Conservation (phyloP, 2,329 filamentous ascomycete species). For the Penicillium oxalicum region DNA sequence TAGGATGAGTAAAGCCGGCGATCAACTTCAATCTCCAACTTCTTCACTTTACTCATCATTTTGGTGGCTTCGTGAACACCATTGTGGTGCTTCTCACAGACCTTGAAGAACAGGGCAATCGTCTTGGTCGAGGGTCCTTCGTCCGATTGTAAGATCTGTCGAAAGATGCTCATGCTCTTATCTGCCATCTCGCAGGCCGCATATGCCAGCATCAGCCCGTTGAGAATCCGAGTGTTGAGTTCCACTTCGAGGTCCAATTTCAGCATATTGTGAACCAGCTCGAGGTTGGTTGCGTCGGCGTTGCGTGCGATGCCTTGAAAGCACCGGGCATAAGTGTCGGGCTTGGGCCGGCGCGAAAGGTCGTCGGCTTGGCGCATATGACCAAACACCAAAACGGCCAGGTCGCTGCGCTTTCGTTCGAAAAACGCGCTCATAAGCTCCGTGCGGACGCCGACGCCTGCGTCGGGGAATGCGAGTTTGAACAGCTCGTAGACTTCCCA, state of each 20-base stretch:
- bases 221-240: constrained; percentile 68
- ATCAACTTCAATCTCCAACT: constrained; percentile 74
- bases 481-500: constrained; percentile 59
- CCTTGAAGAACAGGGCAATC: constrained; percentile 72
- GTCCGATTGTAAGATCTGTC: constrained; percentile 70
- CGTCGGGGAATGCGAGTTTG: constrained; percentile 55
- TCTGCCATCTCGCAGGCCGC: constrained; percentile 60
- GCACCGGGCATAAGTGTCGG: constrained; percentile 69
- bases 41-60: constrained; percentile 52
- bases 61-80: constrained; percentile 44
- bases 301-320: constrained; percentile 67
- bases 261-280: constrained; percentile 82
- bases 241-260: constrained; percentile 84
- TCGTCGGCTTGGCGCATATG: constrained; percentile 82
- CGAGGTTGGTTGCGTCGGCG: constrained; percentile 58
- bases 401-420: constrained; percentile 67
- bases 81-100: constrained; percentile 57
- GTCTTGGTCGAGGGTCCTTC: constrained; percentile 82
- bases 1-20: constrained; percentile 69
- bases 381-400: constrained; percentile 79
- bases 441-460: constrained; percentile 59
- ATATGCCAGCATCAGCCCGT: constrained; percentile 83
- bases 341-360: constrained; percentile 57
- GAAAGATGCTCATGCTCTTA: constrained; percentile 72
- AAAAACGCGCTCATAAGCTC: constrained; percentile 80